phyloP scores from a whole-genome alignment of 2,329 filamentous ascomycete species.

The Beauveria sp. region DNA sequence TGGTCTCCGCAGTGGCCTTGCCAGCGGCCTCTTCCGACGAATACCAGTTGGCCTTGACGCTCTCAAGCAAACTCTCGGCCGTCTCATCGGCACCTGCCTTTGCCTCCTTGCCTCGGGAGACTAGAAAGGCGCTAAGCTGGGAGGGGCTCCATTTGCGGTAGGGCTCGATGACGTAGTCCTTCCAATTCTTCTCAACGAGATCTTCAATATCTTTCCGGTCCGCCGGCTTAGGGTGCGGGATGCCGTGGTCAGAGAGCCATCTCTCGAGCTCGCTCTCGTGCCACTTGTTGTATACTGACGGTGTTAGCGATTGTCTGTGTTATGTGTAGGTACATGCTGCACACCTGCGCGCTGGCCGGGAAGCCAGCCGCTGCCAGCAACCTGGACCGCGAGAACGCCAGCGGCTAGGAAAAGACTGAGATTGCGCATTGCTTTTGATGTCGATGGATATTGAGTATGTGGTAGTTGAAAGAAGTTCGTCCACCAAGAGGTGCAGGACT shows the following conservation, averaged over 20 bases:
- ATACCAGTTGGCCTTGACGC: slow-evolving; percentile 68
- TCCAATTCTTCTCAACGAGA: slow-evolving; percentile 86
- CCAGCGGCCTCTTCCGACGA: slow-evolving; percentile 72
- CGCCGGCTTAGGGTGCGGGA: slow-evolving; percentile 82
- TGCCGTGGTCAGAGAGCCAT: slow-evolving; percentile 87
- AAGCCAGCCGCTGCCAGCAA: slow-evolving; percentile 75
- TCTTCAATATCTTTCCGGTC: slow-evolving; percentile 93
- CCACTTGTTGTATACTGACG: slow-evolving; percentile 92
- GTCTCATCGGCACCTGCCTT: slow-evolving; percentile 59
- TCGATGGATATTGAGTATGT: background rate
- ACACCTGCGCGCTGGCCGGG: slow-evolving; percentile 65
- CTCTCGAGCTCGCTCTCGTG: slow-evolving; percentile 95
- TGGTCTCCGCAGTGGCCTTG: slow-evolving; percentile 62
- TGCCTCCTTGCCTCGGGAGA: slow-evolving; percentile 61
- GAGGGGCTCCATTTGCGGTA: slow-evolving; percentile 71
- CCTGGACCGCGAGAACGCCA: slow-evolving; percentile 57
- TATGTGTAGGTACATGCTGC: slow-evolving; percentile 22
- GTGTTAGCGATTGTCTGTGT: background rate
- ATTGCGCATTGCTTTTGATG: slow-evolving; percentile 63
- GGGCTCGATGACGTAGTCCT: slow-evolving; percentile 63
- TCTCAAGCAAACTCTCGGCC: slow-evolving; percentile 59
- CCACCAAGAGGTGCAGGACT: background rate
- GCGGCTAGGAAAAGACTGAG: slow-evolving; percentile 61
- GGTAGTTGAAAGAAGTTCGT: background rate
- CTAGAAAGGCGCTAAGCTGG: slow-evolving; percentile 60